Evolutionary conservation across 768 basidiomycete species (phyloP), one percentile per base, ranked within the genome.

Genomic region (Serendipita indica): DNA sequence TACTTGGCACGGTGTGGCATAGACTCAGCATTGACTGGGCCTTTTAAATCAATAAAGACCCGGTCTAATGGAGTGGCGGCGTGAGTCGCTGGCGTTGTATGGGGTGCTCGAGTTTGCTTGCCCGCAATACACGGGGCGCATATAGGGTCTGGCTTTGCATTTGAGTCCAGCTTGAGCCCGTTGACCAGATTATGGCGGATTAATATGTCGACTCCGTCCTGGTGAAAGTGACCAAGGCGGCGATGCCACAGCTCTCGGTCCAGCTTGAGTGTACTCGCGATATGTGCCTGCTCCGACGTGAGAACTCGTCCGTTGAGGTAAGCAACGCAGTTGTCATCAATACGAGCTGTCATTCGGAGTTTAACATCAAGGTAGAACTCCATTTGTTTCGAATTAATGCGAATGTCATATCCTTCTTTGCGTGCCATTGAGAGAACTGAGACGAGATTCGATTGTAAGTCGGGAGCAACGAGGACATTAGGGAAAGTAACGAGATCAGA

Each of bases 51-150:
- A 37, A 63, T 61, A 60, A 69, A 69, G 14, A 72, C 63, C 1
- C 62, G 64, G 3, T 63, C 62, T 3, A 70, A 65, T 16, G 18
- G 49, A 10, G 30, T 54, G 49, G 25, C 32, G 30, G 49, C 22
- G 32, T 18, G 65, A 58, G 3, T 41, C 35, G 28, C 60, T 20
- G 60, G 61, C 33, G 64, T 63, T 41, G 63, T 57, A 39, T 41
- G n/a, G 10, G 67, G 63, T 1, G 49, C 49, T 54, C 61, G 61
- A 0, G 65, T 68, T 70, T 75, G 72, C 62, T 75, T 74, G 3
- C 73, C 72, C 39, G 69, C 65, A 33, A 73, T 65, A 57, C 74
- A 74, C 27, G 63, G 61, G 39, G 68, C 65, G 66, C 71, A 72
- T 59, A 65, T 67, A 1, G 65, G 60, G 60, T 67, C 67, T 1